Evolutionary conservation across 176 grass and related monocot genomes (phyloP), one percentile per base, ranked within the genome.

Genomic region (Triticum turgidum): DNA sequence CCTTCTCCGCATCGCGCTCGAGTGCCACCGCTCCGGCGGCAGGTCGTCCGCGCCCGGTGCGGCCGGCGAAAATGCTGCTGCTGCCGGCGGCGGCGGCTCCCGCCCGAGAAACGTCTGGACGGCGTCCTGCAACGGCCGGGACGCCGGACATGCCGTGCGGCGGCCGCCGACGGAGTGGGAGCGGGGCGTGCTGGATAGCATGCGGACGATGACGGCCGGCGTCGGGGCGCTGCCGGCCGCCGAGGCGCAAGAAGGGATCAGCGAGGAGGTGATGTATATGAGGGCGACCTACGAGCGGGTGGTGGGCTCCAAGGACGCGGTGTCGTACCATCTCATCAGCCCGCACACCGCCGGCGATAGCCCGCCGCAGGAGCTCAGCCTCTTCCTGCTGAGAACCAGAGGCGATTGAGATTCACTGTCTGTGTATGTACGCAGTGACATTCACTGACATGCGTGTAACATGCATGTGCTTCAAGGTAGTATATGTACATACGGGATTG

Each of bases 291-390:
- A 92, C 44, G 84, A 92, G 77, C 80, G 91, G 69, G n/a, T 92
- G 2, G 87, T 89, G 20, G 91, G 81, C 3, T 92, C 91, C 5
- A 83, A 51, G 69, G 91, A 92, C 44, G 82, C 87, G 63, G 91
- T 92, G 73, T 92, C 91, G 18, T 92, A 78, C 69, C 88, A 92
- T 65, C 87, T 90, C 77, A 90, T 92, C 21, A 84, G 51, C 41
- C 85, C 91, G 7, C 17, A 76, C 45, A 34, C 61, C 9, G 76
- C 30, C 17, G 65, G 71, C 18, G 77, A 54, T 37, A 90, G 88
- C 85, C 81, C 91, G 24, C 75, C 91, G 4, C 87, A 92, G 56
- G 91, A 90, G 77, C 91, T 92, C 25, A 92, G 91, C 77, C 77
- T 92, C 38, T 92, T 90, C 77, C 67, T 92, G 77, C 85, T 85